Evolutionary conservation across 176 grass and related monocot genomes (phyloP).

Genomic region (Oropetium thomaeum): DNA sequence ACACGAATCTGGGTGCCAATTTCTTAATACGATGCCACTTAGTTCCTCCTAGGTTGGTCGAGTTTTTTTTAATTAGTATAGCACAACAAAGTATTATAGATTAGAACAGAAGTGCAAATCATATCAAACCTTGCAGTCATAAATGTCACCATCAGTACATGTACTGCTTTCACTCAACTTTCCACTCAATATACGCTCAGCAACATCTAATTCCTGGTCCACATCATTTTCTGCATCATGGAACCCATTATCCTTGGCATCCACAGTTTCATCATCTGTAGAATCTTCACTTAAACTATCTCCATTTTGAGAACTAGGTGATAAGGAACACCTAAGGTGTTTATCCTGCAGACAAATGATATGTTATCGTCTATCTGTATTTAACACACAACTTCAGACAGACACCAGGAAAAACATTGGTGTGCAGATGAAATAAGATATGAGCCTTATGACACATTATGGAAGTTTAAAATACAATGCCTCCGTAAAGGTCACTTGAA

Average conservation of each 20-base stretch:
- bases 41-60: no score
- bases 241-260: constrained; percentile 83
- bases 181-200: constrained; percentile 66
- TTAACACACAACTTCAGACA: neutral
- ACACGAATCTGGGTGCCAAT: no score
- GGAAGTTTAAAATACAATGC: constrained; percentile 1
- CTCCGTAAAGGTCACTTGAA: neutral
- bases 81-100: neutral
- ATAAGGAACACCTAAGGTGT: constrained; percentile 71
- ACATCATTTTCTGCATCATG: constrained; percentile 92
- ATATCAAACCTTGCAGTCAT: constrained; percentile 83
- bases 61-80: no score
- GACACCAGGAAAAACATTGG: neutral
- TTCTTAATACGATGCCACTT: no score
- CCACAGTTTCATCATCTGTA: constrained; percentile 61
- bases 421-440: neutral
- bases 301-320: constrained; percentile 81
- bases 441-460: neutral
- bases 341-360: constrained; percentile 65
- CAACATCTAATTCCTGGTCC: constrained; percentile 72
- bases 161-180: constrained; percentile 94
- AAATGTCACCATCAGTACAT: constrained; percentile 60
- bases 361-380: neutral
- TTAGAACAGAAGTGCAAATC: constrained; percentile 15
- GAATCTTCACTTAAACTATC: constrained; percentile 86